Evolutionary conservation across 495 filamentous ascomycete genomes (phyloP).

Genomic region (Neurospora tetraspora): DNA sequence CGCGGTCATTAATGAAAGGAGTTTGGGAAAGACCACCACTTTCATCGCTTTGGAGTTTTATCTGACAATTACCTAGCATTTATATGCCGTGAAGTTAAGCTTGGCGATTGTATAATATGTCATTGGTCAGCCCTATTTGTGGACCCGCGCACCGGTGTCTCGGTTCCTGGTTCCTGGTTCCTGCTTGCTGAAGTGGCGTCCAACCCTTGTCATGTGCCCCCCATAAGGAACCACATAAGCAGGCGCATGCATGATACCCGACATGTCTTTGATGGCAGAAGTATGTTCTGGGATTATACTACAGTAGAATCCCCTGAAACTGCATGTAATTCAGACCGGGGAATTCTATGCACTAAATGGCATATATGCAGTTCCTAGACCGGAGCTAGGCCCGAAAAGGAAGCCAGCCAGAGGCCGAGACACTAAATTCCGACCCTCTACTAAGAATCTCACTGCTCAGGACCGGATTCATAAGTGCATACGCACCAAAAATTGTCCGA

Average conservation of each 20-base stretch:
- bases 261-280: neutral
- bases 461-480: neutral
- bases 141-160: neutral
- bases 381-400: no score
- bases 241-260: neutral
- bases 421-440: no score
- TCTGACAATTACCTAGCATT: neutral
- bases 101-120: neutral
- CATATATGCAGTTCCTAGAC: no score
- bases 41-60: neutral
- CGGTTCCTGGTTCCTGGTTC: neutral
- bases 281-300: neutral
- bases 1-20: neutral
- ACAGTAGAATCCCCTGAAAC: no score
- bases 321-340: no score
- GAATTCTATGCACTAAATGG: no score
- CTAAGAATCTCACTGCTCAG: neutral
- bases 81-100: neutral
- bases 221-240: neutral
- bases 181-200: neutral
- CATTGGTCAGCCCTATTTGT: neutral
- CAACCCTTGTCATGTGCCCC: neutral
- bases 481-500: neutral
- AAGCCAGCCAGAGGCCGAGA: no score
- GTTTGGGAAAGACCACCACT: neutral